phyloP scores from a whole-genome alignment of 306 rosid genomes.

The Dicorynia guianensis region DNA sequence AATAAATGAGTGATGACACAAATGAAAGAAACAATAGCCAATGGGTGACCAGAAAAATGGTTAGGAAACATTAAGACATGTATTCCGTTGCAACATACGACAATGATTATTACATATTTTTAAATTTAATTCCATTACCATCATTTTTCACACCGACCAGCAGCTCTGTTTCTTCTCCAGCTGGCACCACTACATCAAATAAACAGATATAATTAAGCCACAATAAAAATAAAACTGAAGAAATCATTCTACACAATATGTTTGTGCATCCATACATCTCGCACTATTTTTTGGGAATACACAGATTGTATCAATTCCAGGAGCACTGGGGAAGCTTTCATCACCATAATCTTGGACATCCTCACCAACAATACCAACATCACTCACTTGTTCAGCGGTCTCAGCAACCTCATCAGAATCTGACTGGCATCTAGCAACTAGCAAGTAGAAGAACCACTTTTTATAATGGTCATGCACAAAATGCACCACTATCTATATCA shows the following conservation, averaged over 20 bases:
- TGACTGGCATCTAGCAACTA: slow-evolving; percentile 80
- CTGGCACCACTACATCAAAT: slow-evolving; percentile 70
- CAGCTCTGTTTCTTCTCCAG: slow-evolving; percentile 88
- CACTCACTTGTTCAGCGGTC: slow-evolving; percentile 66
- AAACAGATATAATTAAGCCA: slow-evolving; percentile 34
- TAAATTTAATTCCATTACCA: slow-evolving; percentile 59
- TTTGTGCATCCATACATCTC: slow-evolving; percentile 53
- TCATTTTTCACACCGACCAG: slow-evolving; percentile 86
- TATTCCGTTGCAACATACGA: slow-evolving; percentile 1
- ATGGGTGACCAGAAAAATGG: slow-evolving; percentile 2
- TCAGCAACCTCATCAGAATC: slow-evolving; percentile 59
- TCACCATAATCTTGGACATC: slow-evolving; percentile 75
- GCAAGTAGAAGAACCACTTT: slow-evolving; percentile 34
- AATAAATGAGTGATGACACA: background rate
- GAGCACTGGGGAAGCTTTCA: slow-evolving; percentile 67
- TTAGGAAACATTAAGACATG: slow-evolving; percentile 8
- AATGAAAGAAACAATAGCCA: slow-evolving; percentile 14
- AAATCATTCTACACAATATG: background rate
- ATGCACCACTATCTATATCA: background rate
- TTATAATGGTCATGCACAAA: slow-evolving; percentile 14
- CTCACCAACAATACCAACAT: slow-evolving; percentile 79
- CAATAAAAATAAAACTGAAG: slow-evolving; percentile 9
- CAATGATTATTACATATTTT: background rate
- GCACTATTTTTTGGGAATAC: slow-evolving; percentile 83
- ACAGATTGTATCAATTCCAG: slow-evolving; percentile 75